phyloP scores from a whole-genome alignment of 208 protist species.

The Vickermania ingenoplastis region DNA sequence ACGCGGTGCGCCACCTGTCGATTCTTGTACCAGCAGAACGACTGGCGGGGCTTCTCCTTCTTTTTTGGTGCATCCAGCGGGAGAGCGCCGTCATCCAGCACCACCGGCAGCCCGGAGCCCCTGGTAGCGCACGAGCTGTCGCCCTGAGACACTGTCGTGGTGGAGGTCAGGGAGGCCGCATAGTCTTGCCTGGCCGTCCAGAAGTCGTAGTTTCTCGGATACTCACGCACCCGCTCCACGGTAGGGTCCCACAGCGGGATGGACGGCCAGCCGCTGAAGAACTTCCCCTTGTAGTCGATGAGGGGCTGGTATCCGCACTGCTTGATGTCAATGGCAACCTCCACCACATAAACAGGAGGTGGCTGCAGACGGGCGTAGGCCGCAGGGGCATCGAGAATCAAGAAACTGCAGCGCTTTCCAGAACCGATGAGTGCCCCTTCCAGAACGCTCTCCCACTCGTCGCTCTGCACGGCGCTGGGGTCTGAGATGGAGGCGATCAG shows the following conservation, averaged over 20 bases:
- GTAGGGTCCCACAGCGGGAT: conserved; percentile 56
- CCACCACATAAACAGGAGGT: conserved; percentile 33
- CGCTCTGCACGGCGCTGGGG: conserved; percentile 12
- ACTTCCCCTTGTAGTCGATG: conserved; percentile 39
- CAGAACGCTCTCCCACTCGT: conserved; percentile 25
- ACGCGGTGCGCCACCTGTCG: conserved; percentile 17
- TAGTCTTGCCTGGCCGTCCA: conserved; percentile 2
- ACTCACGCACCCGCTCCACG: conserved; percentile 19
- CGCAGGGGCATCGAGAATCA: conserved; percentile 22
- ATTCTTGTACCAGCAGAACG: conserved; percentile 27
- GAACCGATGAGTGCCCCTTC: conserved; percentile 12
- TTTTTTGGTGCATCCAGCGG: neutral
- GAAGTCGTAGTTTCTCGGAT: conserved; percentile 46
- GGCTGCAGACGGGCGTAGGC: conserved; percentile 15
- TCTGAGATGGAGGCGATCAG: conserved; percentile 24
- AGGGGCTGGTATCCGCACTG: conserved; percentile 22
- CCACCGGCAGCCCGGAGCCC: neutral
- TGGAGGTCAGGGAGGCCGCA: neutral
- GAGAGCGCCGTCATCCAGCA: neutral
- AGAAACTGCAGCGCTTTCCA: conserved; percentile 28
- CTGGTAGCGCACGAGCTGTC: neutral
- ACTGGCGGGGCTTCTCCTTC: conserved; percentile 1
- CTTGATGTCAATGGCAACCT: conserved; percentile 48
- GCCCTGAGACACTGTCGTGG: neutral
- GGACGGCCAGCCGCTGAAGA: conserved; percentile 62